phyloP scores from a whole-genome alignment of 176 grass and related monocot species.

The Aegilops umbellulata region DNA sequence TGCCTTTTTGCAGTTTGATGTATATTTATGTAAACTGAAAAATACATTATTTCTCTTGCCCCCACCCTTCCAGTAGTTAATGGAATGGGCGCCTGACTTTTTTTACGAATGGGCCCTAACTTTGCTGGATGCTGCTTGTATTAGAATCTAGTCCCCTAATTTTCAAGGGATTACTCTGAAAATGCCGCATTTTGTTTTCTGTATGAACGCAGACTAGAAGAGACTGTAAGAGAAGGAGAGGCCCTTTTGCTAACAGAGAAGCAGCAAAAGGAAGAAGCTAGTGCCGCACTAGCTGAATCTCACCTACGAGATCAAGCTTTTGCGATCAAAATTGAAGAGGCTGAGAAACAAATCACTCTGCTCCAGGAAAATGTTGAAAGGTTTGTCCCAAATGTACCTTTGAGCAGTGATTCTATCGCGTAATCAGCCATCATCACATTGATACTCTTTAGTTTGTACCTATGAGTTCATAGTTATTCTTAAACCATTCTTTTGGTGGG shows the following conservation, averaged over 20 bases:
- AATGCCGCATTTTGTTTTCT: constrained; percentile 1
- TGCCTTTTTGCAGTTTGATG: constrained; percentile 6
- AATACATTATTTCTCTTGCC: not conserved
- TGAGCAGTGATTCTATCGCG: not conserved
- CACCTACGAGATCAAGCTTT: constrained; percentile 45
- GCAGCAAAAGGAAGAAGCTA: constrained; percentile 50
- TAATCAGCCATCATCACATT: not conserved
- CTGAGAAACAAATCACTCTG: constrained; percentile 59
- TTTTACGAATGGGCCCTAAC: not conserved
- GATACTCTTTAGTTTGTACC: constrained; percentile 17
- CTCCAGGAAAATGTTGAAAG: constrained; percentile 56
- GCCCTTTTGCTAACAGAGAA: constrained; percentile 59
- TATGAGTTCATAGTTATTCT: constrained; percentile 11
- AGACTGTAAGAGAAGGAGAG: constrained; percentile 50
- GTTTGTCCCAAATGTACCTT: constrained; percentile 35
- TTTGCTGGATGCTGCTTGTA: not conserved
- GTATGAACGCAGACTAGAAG: constrained; percentile 49
- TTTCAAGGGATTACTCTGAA: constrained; percentile 15
- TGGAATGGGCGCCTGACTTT: not conserved
- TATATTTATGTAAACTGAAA: not conserved
- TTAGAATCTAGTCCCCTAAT: constrained; percentile 1
- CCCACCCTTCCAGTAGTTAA: not conserved
- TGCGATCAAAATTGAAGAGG: constrained; percentile 55
- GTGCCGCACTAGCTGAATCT: constrained; percentile 46
- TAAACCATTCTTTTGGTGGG: not conserved